phyloP scores from a whole-genome alignment of 768 basidiomycete genomes.

The Dacryopinax spathularia region DNA sequence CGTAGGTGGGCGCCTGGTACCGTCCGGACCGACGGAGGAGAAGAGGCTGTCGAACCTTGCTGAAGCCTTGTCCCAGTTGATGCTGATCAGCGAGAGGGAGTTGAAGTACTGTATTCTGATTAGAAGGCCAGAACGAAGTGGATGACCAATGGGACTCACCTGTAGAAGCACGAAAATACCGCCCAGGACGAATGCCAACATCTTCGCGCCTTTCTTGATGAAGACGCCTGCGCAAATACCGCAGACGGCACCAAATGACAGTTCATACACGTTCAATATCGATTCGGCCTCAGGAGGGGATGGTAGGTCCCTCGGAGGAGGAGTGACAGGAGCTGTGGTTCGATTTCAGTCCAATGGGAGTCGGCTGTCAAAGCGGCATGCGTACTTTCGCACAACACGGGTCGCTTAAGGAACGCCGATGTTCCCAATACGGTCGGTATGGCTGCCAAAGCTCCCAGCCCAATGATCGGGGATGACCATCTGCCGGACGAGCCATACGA shows the following conservation, averaged over 20 bases:
- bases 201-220: slow-evolving; percentile 84
- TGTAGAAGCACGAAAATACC: slow-evolving; percentile 83
- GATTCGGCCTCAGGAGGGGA: slow-evolving; percentile 34
- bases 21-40: slow-evolving; percentile 46
- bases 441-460: background rate
- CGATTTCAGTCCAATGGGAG: background rate
- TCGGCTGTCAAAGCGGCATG: background rate
- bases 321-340: background rate
- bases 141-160: slow-evolving; percentile 32
- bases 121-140: background rate
- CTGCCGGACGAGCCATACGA: background rate
- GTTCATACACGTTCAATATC: slow-evolving; percentile 63
- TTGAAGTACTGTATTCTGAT: slow-evolving; percentile 52
- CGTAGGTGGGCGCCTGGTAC: slow-evolving; percentile 45
- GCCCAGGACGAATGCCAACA: slow-evolving; percentile 72
- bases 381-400: background rate
- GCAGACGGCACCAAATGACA: slow-evolving; percentile 76
- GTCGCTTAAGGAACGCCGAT: background rate
- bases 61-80: slow-evolving; percentile 63
- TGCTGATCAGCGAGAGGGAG: slow-evolving; percentile 52
- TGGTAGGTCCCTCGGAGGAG: background rate
- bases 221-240: slow-evolving; percentile 88
- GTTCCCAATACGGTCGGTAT: background rate
- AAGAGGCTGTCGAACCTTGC: slow-evolving; percentile 58
- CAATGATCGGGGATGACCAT: background rate